Conservation (phyloP, 225 moss, liverwort and hornwort genomes). For the Physcomitrellopsis africana region DNA sequence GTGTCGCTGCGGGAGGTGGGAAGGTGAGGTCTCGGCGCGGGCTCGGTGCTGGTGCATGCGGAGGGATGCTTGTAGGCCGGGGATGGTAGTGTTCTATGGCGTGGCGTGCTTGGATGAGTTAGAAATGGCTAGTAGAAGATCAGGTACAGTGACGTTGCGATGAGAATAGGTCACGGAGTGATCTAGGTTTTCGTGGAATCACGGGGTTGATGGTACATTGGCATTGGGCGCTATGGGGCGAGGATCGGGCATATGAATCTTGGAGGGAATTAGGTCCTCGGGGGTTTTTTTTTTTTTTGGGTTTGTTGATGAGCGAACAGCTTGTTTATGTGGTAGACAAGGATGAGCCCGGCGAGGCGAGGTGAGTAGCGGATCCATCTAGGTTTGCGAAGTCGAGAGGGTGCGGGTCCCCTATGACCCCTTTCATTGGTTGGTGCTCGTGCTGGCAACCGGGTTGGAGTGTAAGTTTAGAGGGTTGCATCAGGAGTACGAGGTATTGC, state of each 20-base stretch:
- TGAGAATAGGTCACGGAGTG: conserved; percentile 18
- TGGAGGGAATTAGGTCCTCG: conserved; percentile 26
- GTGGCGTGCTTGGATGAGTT: conserved; percentile 21
- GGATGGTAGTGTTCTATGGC: not conserved
- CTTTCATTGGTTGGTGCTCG: conserved; percentile 13
- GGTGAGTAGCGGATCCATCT: conserved; percentile 18
- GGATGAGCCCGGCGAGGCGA: not conserved
- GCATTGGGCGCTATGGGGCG: conserved; percentile 12
- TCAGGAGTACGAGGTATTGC: conserved; percentile 5
- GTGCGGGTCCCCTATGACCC: conserved; percentile 22
- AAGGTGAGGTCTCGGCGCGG: conserved; percentile 17
- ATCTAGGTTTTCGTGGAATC: conserved; percentile 35
- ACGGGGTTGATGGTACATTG: conserved; percentile 10
- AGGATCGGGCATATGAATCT: not conserved
- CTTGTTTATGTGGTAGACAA: not conserved
- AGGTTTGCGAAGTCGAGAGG: conserved; percentile 10
- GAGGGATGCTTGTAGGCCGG: conserved; percentile 19
- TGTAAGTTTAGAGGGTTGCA: conserved; percentile 32
- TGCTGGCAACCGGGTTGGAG: conserved; percentile 30
- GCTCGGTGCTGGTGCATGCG: not conserved
- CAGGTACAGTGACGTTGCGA: conserved; percentile 20
- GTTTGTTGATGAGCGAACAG: not conserved
- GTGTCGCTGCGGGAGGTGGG: not conserved
- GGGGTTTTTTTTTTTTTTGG: no score
- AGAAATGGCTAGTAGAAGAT: conserved; percentile 20